phyloP scores from a whole-genome alignment of 352 stramenopile species.

The Pythium brachiatum region DNA sequence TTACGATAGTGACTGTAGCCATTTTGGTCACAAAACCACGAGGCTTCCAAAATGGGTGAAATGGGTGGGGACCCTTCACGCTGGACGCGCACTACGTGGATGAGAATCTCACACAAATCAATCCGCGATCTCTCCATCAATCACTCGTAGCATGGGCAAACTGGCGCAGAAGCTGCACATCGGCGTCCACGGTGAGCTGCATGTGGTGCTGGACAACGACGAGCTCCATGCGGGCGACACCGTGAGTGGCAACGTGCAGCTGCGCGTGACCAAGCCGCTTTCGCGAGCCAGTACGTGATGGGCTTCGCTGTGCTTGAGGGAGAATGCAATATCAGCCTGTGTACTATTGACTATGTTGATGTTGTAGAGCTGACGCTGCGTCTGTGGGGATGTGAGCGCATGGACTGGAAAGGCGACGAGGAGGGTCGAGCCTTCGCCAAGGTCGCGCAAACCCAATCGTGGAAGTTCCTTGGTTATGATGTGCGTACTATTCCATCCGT shows the following conservation, averaged over 20 bases:
- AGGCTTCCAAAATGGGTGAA: not conserved
- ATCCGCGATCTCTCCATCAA: no score
- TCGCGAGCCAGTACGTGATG: not conserved
- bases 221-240: not conserved
- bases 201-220: not conserved
- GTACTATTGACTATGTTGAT: no score
- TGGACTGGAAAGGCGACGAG: not conserved
- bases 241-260: not conserved
- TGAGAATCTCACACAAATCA: no score
- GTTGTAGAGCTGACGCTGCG: not conserved
- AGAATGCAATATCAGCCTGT: no score
- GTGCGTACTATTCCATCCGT: not conserved
- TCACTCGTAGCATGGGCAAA: not conserved
- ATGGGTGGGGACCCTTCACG: no score
- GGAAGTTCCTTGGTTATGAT: not conserved
- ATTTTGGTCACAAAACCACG: not conserved
- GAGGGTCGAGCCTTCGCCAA: not conserved
- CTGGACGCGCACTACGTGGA: no score
- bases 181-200: not conserved
- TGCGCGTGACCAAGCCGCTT: not conserved
- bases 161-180: constrained; percentile 3
- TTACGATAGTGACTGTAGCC: constrained; percentile 1
- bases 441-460: not conserved
- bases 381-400: not conserved
- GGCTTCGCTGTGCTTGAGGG: no score